phyloP scores from a whole-genome alignment of 1,139 yeast genomes.

The Candida dubliniensis region DNA sequence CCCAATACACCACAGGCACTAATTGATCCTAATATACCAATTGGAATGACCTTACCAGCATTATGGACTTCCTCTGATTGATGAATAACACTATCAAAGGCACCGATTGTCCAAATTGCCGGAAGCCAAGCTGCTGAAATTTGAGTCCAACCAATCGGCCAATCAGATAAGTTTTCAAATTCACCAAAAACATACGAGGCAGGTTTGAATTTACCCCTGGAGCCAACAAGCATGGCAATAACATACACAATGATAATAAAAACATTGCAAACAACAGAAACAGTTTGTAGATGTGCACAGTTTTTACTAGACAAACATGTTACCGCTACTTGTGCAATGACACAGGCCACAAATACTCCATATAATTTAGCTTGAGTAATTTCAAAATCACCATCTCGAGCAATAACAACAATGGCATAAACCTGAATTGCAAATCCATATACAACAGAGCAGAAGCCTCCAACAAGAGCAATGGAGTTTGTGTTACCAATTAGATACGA shows the following conservation, averaged over 20 bases:
- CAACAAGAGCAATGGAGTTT: constrained; percentile 35
- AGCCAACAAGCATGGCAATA: constrained; percentile 65
- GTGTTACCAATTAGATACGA: constrained; percentile 47
- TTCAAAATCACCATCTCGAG: constrained; percentile 30
- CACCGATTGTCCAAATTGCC: constrained; percentile 66
- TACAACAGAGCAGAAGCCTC: constrained; percentile 37
- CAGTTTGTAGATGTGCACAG: constrained; percentile 58
- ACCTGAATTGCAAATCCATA: constrained; percentile 40
- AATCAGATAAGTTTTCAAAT: constrained; percentile 52
- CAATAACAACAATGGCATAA: constrained; percentile 33
- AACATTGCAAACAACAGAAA: constrained; percentile 56
- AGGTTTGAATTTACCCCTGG: constrained; percentile 27
- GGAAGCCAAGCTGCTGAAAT: constrained; percentile 59
- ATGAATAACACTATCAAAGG: constrained; percentile 72
- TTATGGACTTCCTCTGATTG: constrained; percentile 70
- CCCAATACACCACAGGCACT: constrained; percentile 61
- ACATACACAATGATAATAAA: constrained; percentile 56
- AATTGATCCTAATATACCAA: constrained; percentile 53
- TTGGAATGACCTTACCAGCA: constrained; percentile 66
- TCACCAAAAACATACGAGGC: constrained; percentile 54
- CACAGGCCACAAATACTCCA: constrained; percentile 39
- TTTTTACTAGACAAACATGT: constrained; percentile 37
- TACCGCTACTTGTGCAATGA: constrained; percentile 25
- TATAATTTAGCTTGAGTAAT: constrained; percentile 31
- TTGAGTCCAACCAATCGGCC: constrained; percentile 69